phyloP scores from a whole-genome alignment of 768 basidiomycete species.

The Fistulinella prunicolor region DNA sequence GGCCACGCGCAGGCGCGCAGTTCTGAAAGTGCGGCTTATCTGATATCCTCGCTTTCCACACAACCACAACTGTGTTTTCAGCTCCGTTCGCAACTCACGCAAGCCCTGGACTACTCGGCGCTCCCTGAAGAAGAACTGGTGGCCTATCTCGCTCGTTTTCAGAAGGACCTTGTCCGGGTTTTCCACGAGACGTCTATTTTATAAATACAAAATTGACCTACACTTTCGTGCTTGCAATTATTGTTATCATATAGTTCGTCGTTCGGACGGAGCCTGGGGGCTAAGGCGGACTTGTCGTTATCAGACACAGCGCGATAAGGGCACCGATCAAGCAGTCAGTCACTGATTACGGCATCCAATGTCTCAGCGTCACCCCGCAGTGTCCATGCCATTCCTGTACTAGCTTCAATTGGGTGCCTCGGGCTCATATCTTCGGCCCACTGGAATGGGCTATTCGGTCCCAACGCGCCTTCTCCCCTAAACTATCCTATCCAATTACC shows the following conservation, averaged over 20 bases:
- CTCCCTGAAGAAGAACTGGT: conserved; percentile 70
- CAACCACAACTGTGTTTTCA: conserved; percentile 1
- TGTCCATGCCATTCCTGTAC: too few relatives aligned
- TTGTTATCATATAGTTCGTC: background rate
- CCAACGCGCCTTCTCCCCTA: background rate
- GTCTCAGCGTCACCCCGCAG: too few relatives aligned
- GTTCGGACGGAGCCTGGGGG: background rate
- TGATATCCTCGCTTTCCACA: background rate
- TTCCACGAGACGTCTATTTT: conserved; percentile 25
- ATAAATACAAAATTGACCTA: conserved; percentile 4
- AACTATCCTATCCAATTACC: background rate
- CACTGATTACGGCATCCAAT: conserved; percentile 13
- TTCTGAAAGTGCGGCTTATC: conserved; percentile 58
- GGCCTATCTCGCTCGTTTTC: conserved; percentile 63
- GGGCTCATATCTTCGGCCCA: conserved; percentile 16
- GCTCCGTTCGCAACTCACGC: conserved; percentile 72
- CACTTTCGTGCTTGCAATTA: conserved; percentile 5
- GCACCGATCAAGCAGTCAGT: too few relatives aligned
- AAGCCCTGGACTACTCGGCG: conserved; percentile 69
- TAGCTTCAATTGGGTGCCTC: conserved; percentile 9
- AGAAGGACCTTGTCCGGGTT: conserved; percentile 63
- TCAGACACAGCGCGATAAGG: conserved; percentile 12
- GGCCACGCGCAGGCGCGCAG: conserved; percentile 59
- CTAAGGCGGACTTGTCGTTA: conserved; percentile 4
- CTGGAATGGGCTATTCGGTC: conserved; percentile 8